Evolutionary conservation across 2,329 filamentous ascomycete genomes (phyloP).

Genomic region (Stylonectria norvegica): DNA sequence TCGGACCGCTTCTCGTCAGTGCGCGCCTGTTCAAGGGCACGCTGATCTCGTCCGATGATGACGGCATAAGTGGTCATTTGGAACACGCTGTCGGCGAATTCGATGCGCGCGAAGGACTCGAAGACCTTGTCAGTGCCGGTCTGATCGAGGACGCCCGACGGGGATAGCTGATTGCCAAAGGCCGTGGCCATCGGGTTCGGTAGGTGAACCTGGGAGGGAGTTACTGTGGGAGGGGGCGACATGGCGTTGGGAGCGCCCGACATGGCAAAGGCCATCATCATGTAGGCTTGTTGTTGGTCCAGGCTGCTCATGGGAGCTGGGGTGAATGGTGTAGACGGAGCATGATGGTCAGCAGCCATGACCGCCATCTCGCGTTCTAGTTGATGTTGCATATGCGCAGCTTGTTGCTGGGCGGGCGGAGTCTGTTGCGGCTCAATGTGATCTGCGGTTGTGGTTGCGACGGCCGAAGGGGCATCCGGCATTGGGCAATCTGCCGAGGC

Average conservation of each 20-base stretch:
- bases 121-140: conserved; percentile 40
- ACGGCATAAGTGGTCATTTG: conserved; percentile 75
- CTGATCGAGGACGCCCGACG: too few species aligned
- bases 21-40: conserved; percentile 53
- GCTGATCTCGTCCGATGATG: conserved; percentile 68
- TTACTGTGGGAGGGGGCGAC: conserved; percentile 43
- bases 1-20: conserved; percentile 48
- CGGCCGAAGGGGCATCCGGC: conserved; percentile 18
- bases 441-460: conserved; percentile 9
- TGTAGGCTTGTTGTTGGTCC: conserved; percentile 40
- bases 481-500: conserved; percentile 20
- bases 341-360: conserved; percentile 24
- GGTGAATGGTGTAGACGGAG: conserved; percentile 34
- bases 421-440: conserved; percentile 6
- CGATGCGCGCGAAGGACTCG: conserved; percentile 58
- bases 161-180: conserved; percentile 32
- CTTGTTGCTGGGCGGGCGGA: conserved; percentile 20
- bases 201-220: conserved; percentile 44
- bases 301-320: conserved; percentile 31
- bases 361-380: conserved; percentile 14
- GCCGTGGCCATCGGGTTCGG: conserved; percentile 35
- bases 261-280: conserved; percentile 47
- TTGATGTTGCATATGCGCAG: conserved; percentile 19
- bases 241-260: conserved; percentile 34
- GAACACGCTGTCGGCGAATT: conserved; percentile 72